These are phyloP conservation scores for Scedosporium boydii DNA, from an alignment of 2,329 filamentous ascomycete genomes.

Conservation along the genomic window DNA sequence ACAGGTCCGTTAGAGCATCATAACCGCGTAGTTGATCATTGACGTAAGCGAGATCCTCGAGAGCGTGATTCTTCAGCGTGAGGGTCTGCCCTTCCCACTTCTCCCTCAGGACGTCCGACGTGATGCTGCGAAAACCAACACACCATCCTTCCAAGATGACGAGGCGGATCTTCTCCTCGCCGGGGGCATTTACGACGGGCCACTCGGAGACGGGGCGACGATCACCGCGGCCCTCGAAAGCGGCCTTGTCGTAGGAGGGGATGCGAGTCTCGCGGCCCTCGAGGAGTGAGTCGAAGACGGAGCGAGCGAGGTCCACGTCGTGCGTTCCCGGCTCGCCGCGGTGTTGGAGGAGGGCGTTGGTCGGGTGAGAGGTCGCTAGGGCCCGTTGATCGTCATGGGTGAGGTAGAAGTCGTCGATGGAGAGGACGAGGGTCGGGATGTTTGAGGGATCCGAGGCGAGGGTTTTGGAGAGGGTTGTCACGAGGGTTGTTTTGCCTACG, in stretches of 20 bases:
- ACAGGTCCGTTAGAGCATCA: slow-evolving; percentile 36
- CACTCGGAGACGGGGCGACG: slow-evolving; percentile 54
- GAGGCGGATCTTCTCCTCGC: slow-evolving; percentile 44
- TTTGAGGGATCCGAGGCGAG: slow-evolving; percentile 45
- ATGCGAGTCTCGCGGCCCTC: slow-evolving; percentile 37
- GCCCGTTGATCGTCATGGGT: slow-evolving; percentile 56
- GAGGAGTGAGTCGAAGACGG: slow-evolving; percentile 49
- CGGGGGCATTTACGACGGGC: slow-evolving; percentile 44
- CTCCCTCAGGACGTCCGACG: slow-evolving; percentile 38
- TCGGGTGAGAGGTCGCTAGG: slow-evolving; percentile 54
- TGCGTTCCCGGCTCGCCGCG: slow-evolving; percentile 80
- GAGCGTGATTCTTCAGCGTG: slow-evolving; percentile 36
- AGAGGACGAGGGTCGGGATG: slow-evolving; percentile 60
- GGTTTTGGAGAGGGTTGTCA: slow-evolving; percentile 52
- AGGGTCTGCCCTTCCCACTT: slow-evolving; percentile 41
- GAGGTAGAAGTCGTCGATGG: slow-evolving; percentile 86
- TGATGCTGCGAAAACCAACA: slow-evolving; percentile 66
- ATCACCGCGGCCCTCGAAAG: slow-evolving; percentile 67
- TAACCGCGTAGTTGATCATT: slow-evolving; percentile 39
- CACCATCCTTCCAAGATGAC: slow-evolving; percentile 89
- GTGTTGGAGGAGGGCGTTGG: slow-evolving; percentile 69
- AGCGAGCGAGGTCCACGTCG: slow-evolving; percentile 55
- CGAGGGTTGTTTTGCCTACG: slow-evolving; percentile 84
- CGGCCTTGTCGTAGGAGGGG: slow-evolving; percentile 77
- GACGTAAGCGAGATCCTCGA: slow-evolving; percentile 40